Evolutionary conservation across 768 basidiomycete genomes (phyloP).

Genomic region (Gyrodon lividus): DNA sequence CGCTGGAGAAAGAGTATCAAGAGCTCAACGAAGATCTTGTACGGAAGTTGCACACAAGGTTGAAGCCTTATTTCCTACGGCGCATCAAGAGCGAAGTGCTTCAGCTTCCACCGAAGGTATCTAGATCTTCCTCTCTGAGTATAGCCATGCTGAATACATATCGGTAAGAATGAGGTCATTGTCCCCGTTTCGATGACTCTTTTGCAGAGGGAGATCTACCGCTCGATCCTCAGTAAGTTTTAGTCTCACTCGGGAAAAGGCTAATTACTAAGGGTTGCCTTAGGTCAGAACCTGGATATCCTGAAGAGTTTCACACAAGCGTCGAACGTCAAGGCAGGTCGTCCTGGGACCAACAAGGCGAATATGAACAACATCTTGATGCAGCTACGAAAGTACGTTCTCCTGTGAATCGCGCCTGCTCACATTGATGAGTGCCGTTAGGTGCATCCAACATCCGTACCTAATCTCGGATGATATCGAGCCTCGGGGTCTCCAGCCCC

Average conservation of each 20-base stretch:
- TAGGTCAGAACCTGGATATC: slow-evolving; percentile 71
- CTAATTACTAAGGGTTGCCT: slow-evolving; percentile 8
- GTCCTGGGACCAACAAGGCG: slow-evolving; percentile 40
- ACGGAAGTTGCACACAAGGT: slow-evolving; percentile 70
- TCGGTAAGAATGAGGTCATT: slow-evolving; percentile 78
- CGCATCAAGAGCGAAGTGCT: slow-evolving; percentile 93
- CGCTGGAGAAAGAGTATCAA: slow-evolving; percentile 70
- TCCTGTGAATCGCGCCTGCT: background rate
- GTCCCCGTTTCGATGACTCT: slow-evolving; percentile 87
- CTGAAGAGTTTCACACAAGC: slow-evolving; percentile 58
- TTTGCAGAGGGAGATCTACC: slow-evolving; percentile 85
- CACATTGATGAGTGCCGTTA: slow-evolving; percentile 27
- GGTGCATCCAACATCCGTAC: slow-evolving; percentile 92
- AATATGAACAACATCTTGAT: slow-evolving; percentile 82
- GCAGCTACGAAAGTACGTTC: slow-evolving; percentile 78
- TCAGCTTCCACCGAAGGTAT: slow-evolving; percentile 87
- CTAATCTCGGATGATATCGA: slow-evolving; percentile 80
- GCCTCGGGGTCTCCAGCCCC: slow-evolving; percentile 52
- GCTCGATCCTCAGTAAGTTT: slow-evolving; percentile 71
- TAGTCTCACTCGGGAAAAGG: slow-evolving; percentile 10
- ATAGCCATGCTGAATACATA: slow-evolving; percentile 2
- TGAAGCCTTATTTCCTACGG: slow-evolving; percentile 90
- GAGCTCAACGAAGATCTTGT: slow-evolving; percentile 79
- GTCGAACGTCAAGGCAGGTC: slow-evolving; percentile 32
- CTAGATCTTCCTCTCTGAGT: background rate